Conservation (phyloP, 2,329 filamentous ascomycete genomes). For the Ascocoryne sarcoides region DNA sequence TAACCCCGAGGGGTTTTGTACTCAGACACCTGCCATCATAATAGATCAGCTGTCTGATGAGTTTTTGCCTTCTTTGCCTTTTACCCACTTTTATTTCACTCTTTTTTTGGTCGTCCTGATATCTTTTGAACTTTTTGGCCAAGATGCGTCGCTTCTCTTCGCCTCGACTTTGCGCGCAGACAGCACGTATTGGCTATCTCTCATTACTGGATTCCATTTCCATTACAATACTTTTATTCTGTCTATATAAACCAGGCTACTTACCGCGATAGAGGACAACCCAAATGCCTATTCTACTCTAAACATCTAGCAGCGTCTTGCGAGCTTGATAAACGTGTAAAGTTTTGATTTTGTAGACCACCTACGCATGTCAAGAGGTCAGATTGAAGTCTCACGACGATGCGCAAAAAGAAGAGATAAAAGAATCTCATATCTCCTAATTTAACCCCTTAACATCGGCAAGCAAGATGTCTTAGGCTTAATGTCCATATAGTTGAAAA, state of each 20-base stretch:
- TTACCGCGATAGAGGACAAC: background rate
- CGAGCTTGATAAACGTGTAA: background rate
- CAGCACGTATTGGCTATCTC: background rate
- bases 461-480: slow-evolving; percentile 34
- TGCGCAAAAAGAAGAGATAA: background rate
- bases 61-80: too few species aligned
- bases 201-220: background rate
- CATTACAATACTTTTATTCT: background rate
- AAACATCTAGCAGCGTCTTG: background rate
- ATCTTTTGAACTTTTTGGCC: too few species aligned
- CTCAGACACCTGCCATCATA: too few species aligned
- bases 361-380: too few species aligned
- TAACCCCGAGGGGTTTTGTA: too few species aligned
- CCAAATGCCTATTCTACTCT: background rate
- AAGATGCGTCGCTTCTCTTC: too few species aligned
- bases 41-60: too few species aligned
- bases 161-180: background rate
- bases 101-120: too few species aligned
- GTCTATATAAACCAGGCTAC: background rate
- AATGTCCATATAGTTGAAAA: slow-evolving; percentile 33
- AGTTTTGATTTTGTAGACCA: too few species aligned
- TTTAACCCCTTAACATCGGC: slow-evolving; percentile 47
- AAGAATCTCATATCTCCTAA: slow-evolving; percentile 32
- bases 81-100: too few species aligned
- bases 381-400: too few species aligned